phyloP scores from a whole-genome alignment of 495 filamentous ascomycete species.

The Talaromyces ruber region DNA sequence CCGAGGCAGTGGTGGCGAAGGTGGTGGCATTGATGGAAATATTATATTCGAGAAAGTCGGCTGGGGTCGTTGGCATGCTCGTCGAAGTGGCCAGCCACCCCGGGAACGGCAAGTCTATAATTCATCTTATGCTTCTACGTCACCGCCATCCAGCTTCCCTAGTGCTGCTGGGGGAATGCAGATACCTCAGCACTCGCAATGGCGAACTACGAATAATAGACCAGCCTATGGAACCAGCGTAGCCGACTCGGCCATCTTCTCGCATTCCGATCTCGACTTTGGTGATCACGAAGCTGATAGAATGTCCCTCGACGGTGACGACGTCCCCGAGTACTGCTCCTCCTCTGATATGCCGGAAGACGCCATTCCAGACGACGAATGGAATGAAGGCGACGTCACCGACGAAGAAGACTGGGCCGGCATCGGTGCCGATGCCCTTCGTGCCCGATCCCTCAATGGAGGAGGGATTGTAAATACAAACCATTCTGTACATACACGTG shows the following conservation, averaged over 20 bases:
- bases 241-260: constrained; percentile 64
- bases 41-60: constrained; percentile 94
- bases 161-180: constrained; percentile 54
- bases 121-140: constrained; percentile 34
- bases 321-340: constrained; percentile 52
- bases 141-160: constrained; percentile 42
- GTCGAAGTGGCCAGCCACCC: constrained; percentile 55
- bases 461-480: constrained; percentile 24
- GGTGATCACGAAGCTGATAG: constrained; percentile 68
- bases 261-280: constrained; percentile 55
- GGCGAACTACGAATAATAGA: constrained; percentile 38
- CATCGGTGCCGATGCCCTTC: constrained; percentile 77
- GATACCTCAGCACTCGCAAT: constrained; percentile 48
- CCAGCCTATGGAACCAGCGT: constrained; percentile 51
- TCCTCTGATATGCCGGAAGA: constrained; percentile 67
- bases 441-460: constrained; percentile 55
- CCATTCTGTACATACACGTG: constrained; percentile 22
- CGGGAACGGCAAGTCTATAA: constrained; percentile 32
- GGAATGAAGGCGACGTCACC: constrained; percentile 74
- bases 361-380: constrained; percentile 52
- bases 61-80: constrained; percentile 94
- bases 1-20: constrained; percentile 54
- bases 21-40: constrained; percentile 58
- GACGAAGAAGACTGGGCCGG: constrained; percentile 97
- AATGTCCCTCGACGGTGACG: constrained; percentile 84